Evolutionary conservation across 768 basidiomycete genomes (phyloP), one percentile per base, ranked within the genome.

Genomic region (Phlegmacium glaucopus): DNA sequence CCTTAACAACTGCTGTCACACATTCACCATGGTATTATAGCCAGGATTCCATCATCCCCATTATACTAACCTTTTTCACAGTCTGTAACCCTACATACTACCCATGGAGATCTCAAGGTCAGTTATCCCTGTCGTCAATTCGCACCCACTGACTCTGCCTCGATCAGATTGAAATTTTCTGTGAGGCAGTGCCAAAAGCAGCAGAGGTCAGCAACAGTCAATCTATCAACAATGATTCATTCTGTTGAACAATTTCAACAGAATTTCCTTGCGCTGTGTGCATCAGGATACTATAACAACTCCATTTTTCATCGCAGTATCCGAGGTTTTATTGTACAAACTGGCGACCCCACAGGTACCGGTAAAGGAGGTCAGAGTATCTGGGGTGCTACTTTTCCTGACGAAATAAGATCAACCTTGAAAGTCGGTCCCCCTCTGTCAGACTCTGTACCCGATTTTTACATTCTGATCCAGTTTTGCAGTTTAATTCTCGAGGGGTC

Each of bases 301-400:
- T 90, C 83, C 59, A 66, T 94, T 13, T 97, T 94, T 61, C 94
- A 97, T 64, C 80, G 94, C 36, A 98, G 92, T 63, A 97, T 99
- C 73, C 92, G 85, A 56, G 86, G 84, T 16, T 99, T 99, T 71
- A 99, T 99, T 88, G 72, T 87, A 8, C 96, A 99, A 59, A 90
- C 92, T 0, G 92, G 91, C 35, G 93, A 95, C 64, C 90, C 90
- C 11, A 74, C 81, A 9, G 91, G 92, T 17, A 81, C 90, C 22
- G 96, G 96, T 22, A 99, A 97, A 66, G 94, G 91, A 32, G 96
- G 96, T 10, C 92, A 97, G 69, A 94, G 90, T 59, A 89, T 97
- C 55, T 98, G 94, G 93, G 94, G 93, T 2, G 81, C 80, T 49
- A 83, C 94, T 0, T 98, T 96, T 60, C 65, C 82, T 12, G 95